Evolutionary conservation across 2,329 filamentous ascomycete genomes (phyloP).

Genomic region (Xylaria polymorpha): DNA sequence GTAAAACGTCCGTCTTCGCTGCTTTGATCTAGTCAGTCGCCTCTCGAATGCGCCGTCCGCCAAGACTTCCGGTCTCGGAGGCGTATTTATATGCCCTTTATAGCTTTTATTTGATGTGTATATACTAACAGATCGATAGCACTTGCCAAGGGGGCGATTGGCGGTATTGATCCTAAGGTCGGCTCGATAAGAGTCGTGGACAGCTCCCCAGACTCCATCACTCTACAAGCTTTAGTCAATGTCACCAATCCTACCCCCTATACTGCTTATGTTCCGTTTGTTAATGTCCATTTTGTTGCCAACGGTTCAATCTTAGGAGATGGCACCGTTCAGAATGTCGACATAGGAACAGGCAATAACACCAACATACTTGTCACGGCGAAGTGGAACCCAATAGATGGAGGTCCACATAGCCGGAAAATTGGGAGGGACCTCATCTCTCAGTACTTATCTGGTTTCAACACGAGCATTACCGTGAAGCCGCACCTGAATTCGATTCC

Average conservation of each 20-base stretch:
- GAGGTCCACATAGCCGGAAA: slow-evolving; percentile 69
- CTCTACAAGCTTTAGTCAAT: slow-evolving; percentile 78
- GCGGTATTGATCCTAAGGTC: slow-evolving; percentile 69
- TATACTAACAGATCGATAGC: slow-evolving; percentile 61
- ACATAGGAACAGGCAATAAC: slow-evolving; percentile 77
- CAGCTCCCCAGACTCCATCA: slow-evolving; percentile 77
- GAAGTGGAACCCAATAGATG: slow-evolving; percentile 78
- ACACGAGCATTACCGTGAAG: slow-evolving; percentile 81
- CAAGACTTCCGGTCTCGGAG: slow-evolving; percentile 38
- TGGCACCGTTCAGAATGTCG: slow-evolving; percentile 72
- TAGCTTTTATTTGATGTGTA: slow-evolving; percentile 21
- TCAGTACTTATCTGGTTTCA: slow-evolving; percentile 87
- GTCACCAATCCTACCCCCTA: slow-evolving; percentile 93
- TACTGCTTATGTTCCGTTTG: slow-evolving; percentile 81
- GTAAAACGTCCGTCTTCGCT: slow-evolving; percentile 87
- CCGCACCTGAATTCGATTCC: slow-evolving; percentile 80
- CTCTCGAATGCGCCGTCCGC: slow-evolving; percentile 44
- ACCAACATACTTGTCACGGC: slow-evolving; percentile 74
- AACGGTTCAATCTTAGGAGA: slow-evolving; percentile 82
- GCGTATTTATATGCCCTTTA: slow-evolving; percentile 39
- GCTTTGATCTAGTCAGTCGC: slow-evolving; percentile 60
- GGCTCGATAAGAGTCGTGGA: slow-evolving; percentile 77
- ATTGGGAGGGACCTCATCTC: slow-evolving; percentile 81
- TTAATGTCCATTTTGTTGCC: slow-evolving; percentile 79
- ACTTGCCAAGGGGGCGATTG: slow-evolving; percentile 65